Conservation (phyloP, 2,329 filamentous ascomycete species). For the Elsinoe australis region DNA sequence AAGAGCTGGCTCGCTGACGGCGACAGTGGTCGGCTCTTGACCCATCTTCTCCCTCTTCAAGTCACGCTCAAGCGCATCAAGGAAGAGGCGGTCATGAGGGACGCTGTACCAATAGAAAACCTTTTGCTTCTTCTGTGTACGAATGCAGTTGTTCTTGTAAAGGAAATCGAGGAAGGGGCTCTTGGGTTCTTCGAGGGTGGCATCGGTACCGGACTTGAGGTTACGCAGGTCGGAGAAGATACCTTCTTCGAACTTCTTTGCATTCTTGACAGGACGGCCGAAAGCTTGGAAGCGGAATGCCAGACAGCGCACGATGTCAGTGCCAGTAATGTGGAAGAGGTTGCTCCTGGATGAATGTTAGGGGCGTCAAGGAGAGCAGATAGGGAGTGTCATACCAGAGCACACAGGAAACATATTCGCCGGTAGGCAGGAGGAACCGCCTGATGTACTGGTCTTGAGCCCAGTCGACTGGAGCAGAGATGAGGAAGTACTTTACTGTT, state of each 20-base stretch:
- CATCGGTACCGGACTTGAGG: slow-evolving; percentile 95
- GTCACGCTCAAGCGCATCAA: slow-evolving; percentile 93
- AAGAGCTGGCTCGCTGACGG: slow-evolving; percentile 90
- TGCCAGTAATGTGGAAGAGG: slow-evolving; percentile 97
- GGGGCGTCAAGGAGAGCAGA: neutral
- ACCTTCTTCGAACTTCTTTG: slow-evolving; percentile 98
- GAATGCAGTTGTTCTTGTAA: slow-evolving; percentile 99
- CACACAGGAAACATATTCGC: slow-evolving; percentile 97
- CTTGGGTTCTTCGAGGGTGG: slow-evolving; percentile 96
- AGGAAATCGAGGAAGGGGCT: slow-evolving; percentile 96
- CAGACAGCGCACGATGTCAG: slow-evolving; percentile 95
- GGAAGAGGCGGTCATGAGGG: slow-evolving; percentile 91
- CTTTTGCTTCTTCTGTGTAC: slow-evolving; percentile 99
- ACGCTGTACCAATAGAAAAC: slow-evolving; percentile 99
- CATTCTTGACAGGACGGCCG: slow-evolving; percentile 96
- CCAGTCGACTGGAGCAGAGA: slow-evolving; percentile 98
- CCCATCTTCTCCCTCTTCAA: slow-evolving; percentile 99
- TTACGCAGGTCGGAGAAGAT: slow-evolving; percentile 99
- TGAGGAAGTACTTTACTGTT: slow-evolving; percentile 97
- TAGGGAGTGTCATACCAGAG: slow-evolving; percentile 56
- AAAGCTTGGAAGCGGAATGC: slow-evolving; percentile 99
- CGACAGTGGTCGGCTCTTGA: slow-evolving; percentile 93
- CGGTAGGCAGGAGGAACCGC: slow-evolving; percentile 87
- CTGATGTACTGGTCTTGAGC: slow-evolving; percentile 93
- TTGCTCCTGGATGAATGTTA: slow-evolving; percentile 61